These are phyloP conservation scores for Oidiodendron maius DNA, from an alignment of 495 filamentous ascomycete genomes.

Conservation along the genomic window DNA sequence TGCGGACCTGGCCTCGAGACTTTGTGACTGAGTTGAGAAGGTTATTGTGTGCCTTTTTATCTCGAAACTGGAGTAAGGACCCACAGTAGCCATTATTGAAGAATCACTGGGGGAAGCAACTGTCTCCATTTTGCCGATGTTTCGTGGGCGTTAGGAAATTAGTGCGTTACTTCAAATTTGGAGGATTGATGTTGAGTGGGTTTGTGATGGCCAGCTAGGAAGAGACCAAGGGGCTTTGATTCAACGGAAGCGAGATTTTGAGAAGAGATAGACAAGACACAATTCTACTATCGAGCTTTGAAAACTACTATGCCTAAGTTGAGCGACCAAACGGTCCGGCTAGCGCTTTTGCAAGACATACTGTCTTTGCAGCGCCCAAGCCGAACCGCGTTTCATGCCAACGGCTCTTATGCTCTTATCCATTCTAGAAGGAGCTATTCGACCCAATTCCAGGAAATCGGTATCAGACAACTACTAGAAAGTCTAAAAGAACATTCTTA, in stretches of 20 bases:
- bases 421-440: no score
- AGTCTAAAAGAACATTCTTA: no score
- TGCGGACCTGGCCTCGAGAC: background rate
- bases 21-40: background rate
- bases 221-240: background rate
- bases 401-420: no score
- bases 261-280: background rate
- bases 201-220: conserved; percentile 7
- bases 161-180: background rate
- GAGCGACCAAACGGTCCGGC: no score
- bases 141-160: background rate
- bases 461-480: no score
- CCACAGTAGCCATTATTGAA: background rate
- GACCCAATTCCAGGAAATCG: no score
- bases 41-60: background rate
- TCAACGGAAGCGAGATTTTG: background rate
- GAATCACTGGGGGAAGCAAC: conserved; percentile 8
- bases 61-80: background rate
- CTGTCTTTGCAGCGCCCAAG: no score
- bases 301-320: no score
- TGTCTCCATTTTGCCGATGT: background rate
- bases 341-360: no score
- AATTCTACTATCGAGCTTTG: no score
- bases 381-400: no score
- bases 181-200: conserved; percentile 1